Evolutionary conservation across 2,329 filamentous ascomycete species (phyloP).

Genomic region (Fusarium sp.): DNA sequence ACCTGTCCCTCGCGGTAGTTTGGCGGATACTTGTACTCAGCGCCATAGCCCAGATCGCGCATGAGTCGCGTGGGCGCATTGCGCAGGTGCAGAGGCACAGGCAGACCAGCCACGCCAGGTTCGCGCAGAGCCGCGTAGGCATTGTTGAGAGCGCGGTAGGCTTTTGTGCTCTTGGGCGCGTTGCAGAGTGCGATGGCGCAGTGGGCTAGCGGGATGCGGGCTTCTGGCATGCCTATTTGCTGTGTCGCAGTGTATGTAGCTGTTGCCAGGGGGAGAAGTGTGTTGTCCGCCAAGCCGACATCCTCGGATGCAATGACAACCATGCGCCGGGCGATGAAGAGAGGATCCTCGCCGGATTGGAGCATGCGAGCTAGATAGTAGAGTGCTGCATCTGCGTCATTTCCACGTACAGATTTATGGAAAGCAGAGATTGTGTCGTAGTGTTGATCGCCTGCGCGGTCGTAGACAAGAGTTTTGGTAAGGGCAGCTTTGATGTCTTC

Average conservation of each 20-base stretch:
- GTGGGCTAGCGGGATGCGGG: constrained; percentile 90
- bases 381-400: constrained; percentile 84
- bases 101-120: constrained; percentile 81
- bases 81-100: constrained; percentile 85
- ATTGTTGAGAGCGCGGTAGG: constrained; percentile 83
- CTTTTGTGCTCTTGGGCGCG: constrained; percentile 85
- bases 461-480: constrained; percentile 93
- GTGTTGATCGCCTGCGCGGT: constrained; percentile 93
- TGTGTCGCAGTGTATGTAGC: constrained; percentile 87
- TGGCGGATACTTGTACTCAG: constrained; percentile 96
- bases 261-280: constrained; percentile 83
- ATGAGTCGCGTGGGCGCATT: constrained; percentile 94
- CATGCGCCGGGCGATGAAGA: constrained; percentile 91
- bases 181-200: constrained; percentile 81
- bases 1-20: constrained; percentile 86
- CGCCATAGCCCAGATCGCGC: constrained; percentile 90
- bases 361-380: constrained; percentile 98
- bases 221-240: constrained; percentile 95
- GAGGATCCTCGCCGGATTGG: constrained; percentile 89
- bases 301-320: constrained; percentile 96
- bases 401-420: constrained; percentile 93
- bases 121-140: constrained; percentile 82
- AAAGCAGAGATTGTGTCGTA: constrained; percentile 98
- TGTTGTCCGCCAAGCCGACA: constrained; percentile 87
- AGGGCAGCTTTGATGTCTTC: constrained; percentile 81